These are phyloP conservation scores for Tuber aestivum DNA, from an alignment of 495 filamentous ascomycete genomes.

Conservation along the genomic window DNA sequence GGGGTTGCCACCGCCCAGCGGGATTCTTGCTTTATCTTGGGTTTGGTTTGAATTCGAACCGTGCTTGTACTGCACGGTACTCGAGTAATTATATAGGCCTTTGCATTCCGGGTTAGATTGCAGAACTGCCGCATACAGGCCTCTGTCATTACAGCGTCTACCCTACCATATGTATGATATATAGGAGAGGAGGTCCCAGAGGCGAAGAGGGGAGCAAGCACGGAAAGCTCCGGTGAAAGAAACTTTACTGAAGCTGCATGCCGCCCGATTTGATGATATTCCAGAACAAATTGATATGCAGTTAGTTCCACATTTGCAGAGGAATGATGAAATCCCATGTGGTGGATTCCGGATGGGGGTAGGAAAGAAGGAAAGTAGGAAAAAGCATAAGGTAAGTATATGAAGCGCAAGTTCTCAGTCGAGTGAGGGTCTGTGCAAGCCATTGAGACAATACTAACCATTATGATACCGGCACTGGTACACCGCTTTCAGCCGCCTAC, in stretches of 20 bases:
- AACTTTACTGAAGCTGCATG: neutral
- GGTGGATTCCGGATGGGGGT: neutral
- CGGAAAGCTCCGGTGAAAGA: neutral
- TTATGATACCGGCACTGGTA: neutral
- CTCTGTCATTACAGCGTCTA: neutral
- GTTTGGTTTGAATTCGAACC: neutral
- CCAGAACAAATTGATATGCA: neutral
- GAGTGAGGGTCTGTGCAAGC: slow-evolving; percentile 1
- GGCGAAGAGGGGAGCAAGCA: neutral
- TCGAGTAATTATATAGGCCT: slow-evolving; percentile 5
- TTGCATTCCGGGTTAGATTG: neutral
- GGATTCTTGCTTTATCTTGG: neutral
- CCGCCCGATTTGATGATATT: neutral
- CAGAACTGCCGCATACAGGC: neutral
- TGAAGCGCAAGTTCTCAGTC: neutral
- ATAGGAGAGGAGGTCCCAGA: neutral
- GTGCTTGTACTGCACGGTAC: neutral
- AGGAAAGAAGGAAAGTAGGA: neutral
- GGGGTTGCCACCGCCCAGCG: neutral
- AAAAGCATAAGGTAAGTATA: neutral
- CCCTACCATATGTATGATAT: too few species aligned
- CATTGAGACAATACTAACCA: neutral
- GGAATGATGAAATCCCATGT: neutral
- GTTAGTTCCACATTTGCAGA: neutral
- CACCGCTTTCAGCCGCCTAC: neutral